Evolutionary conservation across 2,329 filamentous ascomycete species (phyloP), one percentile per base, ranked within the genome.

Genomic region (Fusarium veterinarium): DNA sequence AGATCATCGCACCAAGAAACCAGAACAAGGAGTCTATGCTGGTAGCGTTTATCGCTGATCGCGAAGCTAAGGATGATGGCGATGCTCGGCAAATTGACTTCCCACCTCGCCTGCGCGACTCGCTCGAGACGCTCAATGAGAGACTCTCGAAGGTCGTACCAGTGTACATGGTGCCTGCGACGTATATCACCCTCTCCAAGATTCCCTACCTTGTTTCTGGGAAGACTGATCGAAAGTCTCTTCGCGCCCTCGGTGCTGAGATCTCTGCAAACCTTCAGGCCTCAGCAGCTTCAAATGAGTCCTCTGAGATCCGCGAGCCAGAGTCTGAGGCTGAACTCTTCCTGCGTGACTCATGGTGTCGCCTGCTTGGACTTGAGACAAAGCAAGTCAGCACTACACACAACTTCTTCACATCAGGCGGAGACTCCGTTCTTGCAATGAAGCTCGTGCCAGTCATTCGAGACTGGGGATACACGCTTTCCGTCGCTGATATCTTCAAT

Each of bases 401-500:
- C 67, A 83, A 81, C 77, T 87, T 87, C 80, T 83, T 87, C 70
- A 81, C 79, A 1, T 80, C 86, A 1, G 85, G 85, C 1, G 85
- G 86, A 13, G 85, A 88, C 75, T 88, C 86, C 0, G 80, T 88
- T 8, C 80, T 81, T 6, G 86, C 86, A 4, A 88, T 88, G 86
- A 83, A 81, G 67, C 79, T 88, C 0, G 85, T 86, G 1, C 81
- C 85, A 1, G 77, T 80, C 13, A 83, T 84, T 2, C 81, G 83
- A 35, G 79, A 78, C 7, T 75, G 76, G 28, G 81, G 80, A 8
- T 75, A 86, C n/a, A 70, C 79, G 0, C 74, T 88, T 33, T 84
- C 83, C 1, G 85, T 87, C 0, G 83, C 83, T 1, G 82, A 80
- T 44, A 81, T 86, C 57, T 86, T 88, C 64, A 80, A 79, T 35